Conservation (phyloP, 495 filamentous ascomycete species). For the Aspergillus egyptiacus region DNA sequence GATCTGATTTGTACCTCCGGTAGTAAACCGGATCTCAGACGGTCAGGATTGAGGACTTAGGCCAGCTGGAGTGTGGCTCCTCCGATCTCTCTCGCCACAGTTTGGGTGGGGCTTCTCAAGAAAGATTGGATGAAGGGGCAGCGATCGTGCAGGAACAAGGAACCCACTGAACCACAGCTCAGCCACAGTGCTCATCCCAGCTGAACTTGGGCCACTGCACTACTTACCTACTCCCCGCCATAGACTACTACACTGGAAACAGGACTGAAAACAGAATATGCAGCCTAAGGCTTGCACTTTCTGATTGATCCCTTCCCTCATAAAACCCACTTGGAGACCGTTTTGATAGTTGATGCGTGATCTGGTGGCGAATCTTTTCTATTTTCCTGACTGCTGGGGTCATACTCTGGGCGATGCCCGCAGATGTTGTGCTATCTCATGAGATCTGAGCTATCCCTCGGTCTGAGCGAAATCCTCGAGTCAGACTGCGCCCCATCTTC, state of each 20-base stretch:
- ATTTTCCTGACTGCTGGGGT: background rate
- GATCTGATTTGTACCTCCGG: background rate
- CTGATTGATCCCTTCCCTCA: conserved; percentile 7
- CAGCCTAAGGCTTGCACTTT: conserved; percentile 7
- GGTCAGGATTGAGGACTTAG: too few relatives aligned
- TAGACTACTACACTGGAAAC: too few relatives aligned
- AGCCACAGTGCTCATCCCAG: conserved; percentile 7
- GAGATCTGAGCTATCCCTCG: too few relatives aligned
- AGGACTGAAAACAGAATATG: too few relatives aligned
- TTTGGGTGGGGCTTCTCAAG: too few relatives aligned
- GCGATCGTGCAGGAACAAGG: background rate
- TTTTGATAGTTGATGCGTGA: conserved; percentile 3
- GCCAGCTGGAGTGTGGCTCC: conserved; percentile 11
- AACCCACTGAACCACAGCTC: background rate
- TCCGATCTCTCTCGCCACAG: conserved; percentile 5
- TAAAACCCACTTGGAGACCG: conserved; percentile 6
- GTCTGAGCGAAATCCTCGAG: background rate
- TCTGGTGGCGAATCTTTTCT: conserved; percentile 3
- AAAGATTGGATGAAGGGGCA: background rate
- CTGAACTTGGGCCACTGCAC: conserved; percentile 7
- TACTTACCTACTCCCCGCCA: too few relatives aligned
- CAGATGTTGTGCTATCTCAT: conserved; percentile 8
- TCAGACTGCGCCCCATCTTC: conserved; percentile 4
- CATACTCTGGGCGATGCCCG: conserved; percentile 1
- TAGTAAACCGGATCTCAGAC: conserved; percentile 5